These are phyloP conservation scores for Parietichytrium sp. DNA, from an alignment of 108 stramenopile species.

Conservation along the genomic window DNA sequence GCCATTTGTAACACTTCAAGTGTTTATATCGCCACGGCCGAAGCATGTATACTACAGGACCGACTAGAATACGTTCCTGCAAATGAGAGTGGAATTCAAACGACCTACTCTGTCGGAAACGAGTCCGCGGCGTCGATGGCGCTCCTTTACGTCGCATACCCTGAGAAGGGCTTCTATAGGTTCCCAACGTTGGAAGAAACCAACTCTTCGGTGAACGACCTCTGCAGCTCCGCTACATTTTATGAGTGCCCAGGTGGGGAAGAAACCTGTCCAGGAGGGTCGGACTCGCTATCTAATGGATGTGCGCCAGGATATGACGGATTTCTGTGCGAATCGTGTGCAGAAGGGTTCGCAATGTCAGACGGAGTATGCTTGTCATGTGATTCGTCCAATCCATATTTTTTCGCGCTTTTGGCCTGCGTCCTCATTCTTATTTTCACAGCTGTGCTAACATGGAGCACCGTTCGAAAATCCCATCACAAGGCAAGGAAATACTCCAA, in stretches of 20 bases:
- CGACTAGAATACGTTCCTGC: background rate
- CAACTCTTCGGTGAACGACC: no score
- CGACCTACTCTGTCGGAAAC: background rate
- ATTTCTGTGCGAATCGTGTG: background rate
- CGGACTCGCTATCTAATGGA: background rate
- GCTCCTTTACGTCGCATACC: background rate
- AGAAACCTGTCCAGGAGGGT: background rate
- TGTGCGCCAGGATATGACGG: background rate
- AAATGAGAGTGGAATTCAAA: background rate
- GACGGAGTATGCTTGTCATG: background rate
- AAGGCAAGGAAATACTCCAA: no score
- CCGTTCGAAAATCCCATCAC: no score
- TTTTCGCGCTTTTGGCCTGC: background rate
- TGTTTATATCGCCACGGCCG: background rate
- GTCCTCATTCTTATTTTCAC: background rate
- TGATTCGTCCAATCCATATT: background rate
- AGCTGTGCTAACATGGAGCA: constrained; percentile 10
- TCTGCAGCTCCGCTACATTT: background rate
- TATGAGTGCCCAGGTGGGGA: background rate
- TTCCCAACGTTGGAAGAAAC: background rate
- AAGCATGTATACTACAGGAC: background rate
- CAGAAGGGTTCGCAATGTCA: background rate
- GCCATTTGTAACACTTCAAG: background rate
- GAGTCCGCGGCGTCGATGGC: background rate
- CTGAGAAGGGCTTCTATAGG: background rate